Evolutionary conservation across 1,284 basidiomycete genomes (phyloP).

Genomic region (Ustilago curta): DNA sequence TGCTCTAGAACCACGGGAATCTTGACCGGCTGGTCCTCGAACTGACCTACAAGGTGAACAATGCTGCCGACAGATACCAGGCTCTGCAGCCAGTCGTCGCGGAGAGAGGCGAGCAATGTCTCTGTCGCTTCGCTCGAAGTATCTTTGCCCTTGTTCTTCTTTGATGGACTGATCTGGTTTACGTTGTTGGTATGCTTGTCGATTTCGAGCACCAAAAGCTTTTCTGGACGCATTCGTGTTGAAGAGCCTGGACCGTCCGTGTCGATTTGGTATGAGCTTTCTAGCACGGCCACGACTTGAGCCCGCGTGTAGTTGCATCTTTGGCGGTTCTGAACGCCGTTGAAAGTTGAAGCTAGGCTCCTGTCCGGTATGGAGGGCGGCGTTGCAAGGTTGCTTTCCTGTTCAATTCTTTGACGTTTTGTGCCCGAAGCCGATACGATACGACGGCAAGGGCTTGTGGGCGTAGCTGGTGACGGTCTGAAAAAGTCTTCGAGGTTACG

Average conservation of each 20-base stretch:
- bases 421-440: slow-evolving; percentile 18
- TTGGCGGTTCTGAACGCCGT: not conserved
- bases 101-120: slow-evolving; percentile 43
- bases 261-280: slow-evolving; percentile 21
- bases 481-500: slow-evolving; percentile 31
- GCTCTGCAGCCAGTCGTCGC: slow-evolving; percentile 61
- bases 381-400: not conserved
- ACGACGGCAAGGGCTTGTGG: slow-evolving; percentile 6
- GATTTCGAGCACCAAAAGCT: slow-evolving; percentile 31
- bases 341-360: not conserved
- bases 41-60: slow-evolving; percentile 57
- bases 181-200: slow-evolving; percentile 18
- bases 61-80: slow-evolving; percentile 40
- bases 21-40: slow-evolving; percentile 21
- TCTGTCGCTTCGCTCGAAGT: not conserved
- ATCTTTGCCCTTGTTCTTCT: not conserved
- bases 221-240: slow-evolving; percentile 27
- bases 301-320: slow-evolving; percentile 32
- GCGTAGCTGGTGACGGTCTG: not conserved
- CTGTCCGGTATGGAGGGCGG: not conserved
- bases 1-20: slow-evolving; percentile 13
- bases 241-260: slow-evolving; percentile 7
- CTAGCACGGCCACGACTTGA: slow-evolving; percentile 24
- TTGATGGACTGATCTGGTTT: slow-evolving; percentile 8
- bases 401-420: slow-evolving; percentile 35